A percentile compares a stretch with the other conserved stretches of the same genome.
These are phyloP conservation scores for Pseudotsuga menziesii DNA, from an alignment of 75 land plant species.

Conservation along the genomic window DNA sequence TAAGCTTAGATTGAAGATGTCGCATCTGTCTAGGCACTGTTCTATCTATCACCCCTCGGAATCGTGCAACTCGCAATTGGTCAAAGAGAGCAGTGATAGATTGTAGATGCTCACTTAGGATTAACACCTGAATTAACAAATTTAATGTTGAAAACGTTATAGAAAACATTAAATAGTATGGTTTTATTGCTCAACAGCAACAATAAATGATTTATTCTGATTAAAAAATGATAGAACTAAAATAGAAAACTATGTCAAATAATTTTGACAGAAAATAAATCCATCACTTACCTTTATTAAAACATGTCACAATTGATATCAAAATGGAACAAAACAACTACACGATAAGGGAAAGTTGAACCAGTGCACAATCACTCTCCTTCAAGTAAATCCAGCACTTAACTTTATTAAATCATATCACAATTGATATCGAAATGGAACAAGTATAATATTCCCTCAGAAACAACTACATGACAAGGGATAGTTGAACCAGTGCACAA, in stretches of 20 bases:
- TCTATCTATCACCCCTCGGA: conserved; percentile 75
- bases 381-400: conserved; percentile 1
- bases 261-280: background rate
- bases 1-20: conserved; percentile 7
- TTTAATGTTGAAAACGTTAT: background rate
- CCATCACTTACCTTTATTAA: background rate
- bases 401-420: background rate
- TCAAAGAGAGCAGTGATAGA: conserved; percentile 81
- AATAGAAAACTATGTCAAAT: background rate
- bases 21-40: conserved; percentile 61
- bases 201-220: background rate
- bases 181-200: background rate
- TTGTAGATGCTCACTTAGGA: conserved; percentile 78
- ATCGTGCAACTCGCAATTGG: conserved; percentile 63
- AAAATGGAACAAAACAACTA: background rate
- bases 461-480: background rate
- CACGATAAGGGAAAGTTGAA: background rate
- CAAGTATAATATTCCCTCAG: background rate
- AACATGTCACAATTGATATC: background rate
- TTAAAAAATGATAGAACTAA: background rate
- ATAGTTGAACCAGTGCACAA: background rate
- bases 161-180: background rate
- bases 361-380: background rate
- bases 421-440: background rate
- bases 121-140: conserved; percentile 63